Evolutionary conservation across 23 red algal genomes (phyloP).

Genomic region (Gracilariopsis chorda): DNA sequence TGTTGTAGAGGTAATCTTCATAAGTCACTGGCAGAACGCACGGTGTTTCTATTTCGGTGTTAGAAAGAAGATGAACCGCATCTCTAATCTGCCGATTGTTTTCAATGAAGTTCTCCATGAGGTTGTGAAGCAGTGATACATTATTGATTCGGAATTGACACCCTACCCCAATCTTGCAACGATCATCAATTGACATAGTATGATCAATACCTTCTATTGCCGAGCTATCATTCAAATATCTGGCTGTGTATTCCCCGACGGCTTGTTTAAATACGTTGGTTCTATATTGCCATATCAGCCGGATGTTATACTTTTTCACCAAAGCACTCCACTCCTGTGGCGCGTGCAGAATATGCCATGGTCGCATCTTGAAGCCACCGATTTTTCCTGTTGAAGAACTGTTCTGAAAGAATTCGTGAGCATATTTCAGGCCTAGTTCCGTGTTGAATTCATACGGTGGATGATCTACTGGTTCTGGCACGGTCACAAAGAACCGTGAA

Average conservation of each 20-base stretch:
- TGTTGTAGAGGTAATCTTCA: constrained; percentile 48
- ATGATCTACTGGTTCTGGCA: constrained; percentile 53
- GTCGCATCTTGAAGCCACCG: constrained; percentile 53
- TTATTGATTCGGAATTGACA: constrained; percentile 48
- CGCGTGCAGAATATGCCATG: constrained; percentile 39
- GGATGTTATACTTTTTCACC: background rate
- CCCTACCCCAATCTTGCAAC: constrained; percentile 37
- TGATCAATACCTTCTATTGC: constrained; percentile 43
- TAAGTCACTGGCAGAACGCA: constrained; percentile 34
- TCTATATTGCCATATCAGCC: constrained; percentile 55
- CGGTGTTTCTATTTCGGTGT: background rate
- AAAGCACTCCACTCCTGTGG: constrained; percentile 31
- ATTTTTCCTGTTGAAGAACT: background rate
- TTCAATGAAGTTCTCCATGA: constrained; percentile 27
- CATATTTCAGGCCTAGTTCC: background rate
- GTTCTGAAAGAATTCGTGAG: constrained; percentile 20
- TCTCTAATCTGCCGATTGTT: constrained; percentile 27
- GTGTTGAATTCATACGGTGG: constrained; percentile 19
- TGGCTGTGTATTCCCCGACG: constrained; percentile 33
- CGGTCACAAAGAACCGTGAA: constrained; percentile 22
- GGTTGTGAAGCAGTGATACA: constrained; percentile 15
- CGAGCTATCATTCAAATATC: constrained; percentile 43
- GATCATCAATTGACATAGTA: background rate
- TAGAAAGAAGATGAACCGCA: constrained; percentile 18
- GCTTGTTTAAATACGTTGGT: constrained; percentile 57